A percentile compares a stretch with the other conserved stretches of the same genome.
These are phyloP conservation scores for Camellia lanceoleosa DNA, from an alignment of 148 eudicot genomes.

Conservation along the genomic window DNA sequence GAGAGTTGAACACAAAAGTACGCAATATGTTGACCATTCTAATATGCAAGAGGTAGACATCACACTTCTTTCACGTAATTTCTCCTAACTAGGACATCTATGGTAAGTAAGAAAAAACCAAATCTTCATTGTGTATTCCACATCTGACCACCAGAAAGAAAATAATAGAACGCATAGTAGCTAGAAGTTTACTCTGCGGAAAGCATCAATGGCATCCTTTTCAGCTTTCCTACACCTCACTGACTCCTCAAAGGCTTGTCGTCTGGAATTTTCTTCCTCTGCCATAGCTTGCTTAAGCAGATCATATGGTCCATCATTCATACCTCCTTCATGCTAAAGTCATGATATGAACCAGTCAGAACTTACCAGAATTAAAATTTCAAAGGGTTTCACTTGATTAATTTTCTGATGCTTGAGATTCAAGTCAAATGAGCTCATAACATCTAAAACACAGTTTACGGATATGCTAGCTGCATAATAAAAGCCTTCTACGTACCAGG, in stretches of 20 bases:
- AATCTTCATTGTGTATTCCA: not conserved
- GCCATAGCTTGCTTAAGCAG: conserved; percentile 61
- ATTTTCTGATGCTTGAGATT: not conserved
- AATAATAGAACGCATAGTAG: not conserved
- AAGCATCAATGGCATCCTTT: conserved; percentile 55
- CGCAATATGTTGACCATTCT: not conserved
- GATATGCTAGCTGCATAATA: not conserved
- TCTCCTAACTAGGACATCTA: not conserved
- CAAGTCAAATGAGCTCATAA: not conserved
- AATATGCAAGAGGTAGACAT: not conserved
- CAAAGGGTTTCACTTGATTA: not conserved
- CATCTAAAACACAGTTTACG: not conserved
- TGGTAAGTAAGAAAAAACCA: not conserved
- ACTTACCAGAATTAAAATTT: not conserved
- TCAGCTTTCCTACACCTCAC: conserved; percentile 64
- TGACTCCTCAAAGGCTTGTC: conserved; percentile 75
- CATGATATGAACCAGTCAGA: not conserved
- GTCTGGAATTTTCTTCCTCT: conserved; percentile 54
- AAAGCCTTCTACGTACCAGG: not conserved
- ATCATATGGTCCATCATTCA: conserved; percentile 50
- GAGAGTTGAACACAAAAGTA: not conserved
- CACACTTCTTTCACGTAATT: not conserved
- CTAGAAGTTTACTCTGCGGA: conserved; percentile 42
- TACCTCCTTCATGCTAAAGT: conserved; percentile 43
- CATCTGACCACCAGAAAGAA: not conserved